Conservation (phyloP, 306 rosid genomes). For the Acacia crassicarpa region DNA sequence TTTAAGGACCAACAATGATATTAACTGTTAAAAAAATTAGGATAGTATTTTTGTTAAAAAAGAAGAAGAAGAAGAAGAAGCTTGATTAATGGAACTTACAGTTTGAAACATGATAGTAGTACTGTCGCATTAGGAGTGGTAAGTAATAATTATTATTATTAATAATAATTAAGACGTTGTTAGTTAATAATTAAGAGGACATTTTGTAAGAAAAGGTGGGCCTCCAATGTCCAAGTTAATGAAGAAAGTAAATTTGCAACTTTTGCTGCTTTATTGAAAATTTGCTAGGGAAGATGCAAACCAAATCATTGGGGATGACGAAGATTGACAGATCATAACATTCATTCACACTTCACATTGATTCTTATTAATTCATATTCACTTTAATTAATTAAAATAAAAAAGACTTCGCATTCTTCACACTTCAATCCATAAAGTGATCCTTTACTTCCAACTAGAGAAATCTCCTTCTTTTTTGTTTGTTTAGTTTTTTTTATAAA, state of each 20-base stretch:
- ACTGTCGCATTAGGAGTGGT: not conserved
- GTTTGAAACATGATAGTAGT: no score
- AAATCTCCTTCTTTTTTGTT: constrained; percentile 33
- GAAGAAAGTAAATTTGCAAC: constrained; percentile 31
- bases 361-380: not conserved
- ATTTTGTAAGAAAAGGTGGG: constrained; percentile 34
- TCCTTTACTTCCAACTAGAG: constrained; percentile 72
- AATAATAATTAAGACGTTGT: not conserved
- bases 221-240: constrained; percentile 40
- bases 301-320: constrained; percentile 51
- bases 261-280: constrained; percentile 72
- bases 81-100: not conserved
- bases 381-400: not conserved
- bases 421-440: constrained; percentile 51
- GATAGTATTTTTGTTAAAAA: no score
- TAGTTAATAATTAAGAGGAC: not conserved
- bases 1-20: no score
- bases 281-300: constrained; percentile 59
- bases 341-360: constrained; percentile 32
- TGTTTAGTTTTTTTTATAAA: constrained; percentile 18
- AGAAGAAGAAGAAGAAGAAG: not conserved
- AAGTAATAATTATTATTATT: not conserved
- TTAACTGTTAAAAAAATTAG: no score
- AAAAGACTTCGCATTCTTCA: constrained; percentile 17
- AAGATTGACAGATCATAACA: not conserved